Percentiles rank a stretch among this genome's conserved stretches.
Conservation (phyloP, 1,139 yeast species). For the Nakaseomyces nivariensis region DNA sequence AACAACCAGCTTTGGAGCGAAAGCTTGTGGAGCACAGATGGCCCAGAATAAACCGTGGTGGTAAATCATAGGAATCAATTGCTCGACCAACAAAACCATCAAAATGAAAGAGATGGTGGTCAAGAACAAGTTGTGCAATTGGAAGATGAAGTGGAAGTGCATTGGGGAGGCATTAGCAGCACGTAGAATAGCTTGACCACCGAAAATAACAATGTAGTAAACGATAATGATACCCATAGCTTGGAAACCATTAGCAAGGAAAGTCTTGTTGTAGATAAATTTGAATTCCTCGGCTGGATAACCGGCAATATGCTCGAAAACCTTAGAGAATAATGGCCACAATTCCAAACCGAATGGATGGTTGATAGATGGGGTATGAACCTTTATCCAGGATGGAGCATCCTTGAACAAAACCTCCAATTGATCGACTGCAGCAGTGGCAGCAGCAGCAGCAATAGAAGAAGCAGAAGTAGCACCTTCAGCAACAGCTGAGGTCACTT, state of each 20-base stretch:
- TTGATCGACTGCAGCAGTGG: constrained; percentile 7
- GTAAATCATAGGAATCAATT: constrained; percentile 70
- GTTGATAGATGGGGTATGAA: constrained; percentile 50
- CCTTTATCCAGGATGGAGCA: constrained; percentile 16
- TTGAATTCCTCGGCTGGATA: constrained; percentile 62
- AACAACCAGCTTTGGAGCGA: constrained; percentile 77
- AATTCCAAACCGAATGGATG: constrained; percentile 84
- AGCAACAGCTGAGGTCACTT: constrained; percentile 1
- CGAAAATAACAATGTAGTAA: constrained; percentile 75
- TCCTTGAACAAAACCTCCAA: constrained; percentile 3
- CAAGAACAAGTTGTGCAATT: constrained; percentile 70
- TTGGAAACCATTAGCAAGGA: constrained; percentile 57
- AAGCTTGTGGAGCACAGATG: constrained; percentile 69
- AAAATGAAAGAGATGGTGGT: constrained; percentile 61
- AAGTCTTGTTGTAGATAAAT: constrained; percentile 57
- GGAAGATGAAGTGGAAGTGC: constrained; percentile 62
- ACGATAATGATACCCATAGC: constrained; percentile 52
- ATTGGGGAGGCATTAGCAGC: constrained; percentile 50
- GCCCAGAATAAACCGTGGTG: constrained; percentile 77
- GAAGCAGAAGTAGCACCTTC: constrained; percentile 3
- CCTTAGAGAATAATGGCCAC: constrained; percentile 75
- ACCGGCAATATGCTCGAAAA: constrained; percentile 44
- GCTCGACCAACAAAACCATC: constrained; percentile 67
- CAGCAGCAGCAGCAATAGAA: constrained; percentile 6
- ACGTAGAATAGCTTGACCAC: constrained; percentile 59